Base-by-base conservation (phyloP, 352 stramenopile genomes). In the Pythium pectinolyticum region DNA sequence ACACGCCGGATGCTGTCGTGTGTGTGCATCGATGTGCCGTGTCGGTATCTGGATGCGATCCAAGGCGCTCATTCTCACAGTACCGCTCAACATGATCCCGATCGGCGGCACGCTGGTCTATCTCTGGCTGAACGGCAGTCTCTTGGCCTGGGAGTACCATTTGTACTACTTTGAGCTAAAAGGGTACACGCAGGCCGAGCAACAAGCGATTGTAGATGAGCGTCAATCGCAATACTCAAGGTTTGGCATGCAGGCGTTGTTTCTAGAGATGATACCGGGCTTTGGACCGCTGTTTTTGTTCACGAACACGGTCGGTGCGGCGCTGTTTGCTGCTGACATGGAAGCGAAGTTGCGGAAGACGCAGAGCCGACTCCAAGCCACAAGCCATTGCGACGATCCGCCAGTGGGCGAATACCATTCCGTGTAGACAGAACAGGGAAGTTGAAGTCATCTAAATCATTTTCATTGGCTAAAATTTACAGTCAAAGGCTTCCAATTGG, bases 151-250 rank as follows among this genome's bases (percentile, higher is more conserved):
- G 83, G 81, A 90, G 63, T 79, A 86, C 41, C 81, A 90, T 56
- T 66, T 89, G 31, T 84, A 83, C 61, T 92, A 89, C 63, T 90
- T 92, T 62, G 81, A 89, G 66, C 75, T 89, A 53, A 86, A 85
- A 50, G 79, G 82, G 53, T 72, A 73, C 25, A 54, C 48, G n/a
- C 88, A 88, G 61, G 67, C 51, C 15, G 70, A 89, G 48, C 83
- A 92, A 52, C 75, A 79, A 54, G 60, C 56, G 8, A 74, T 89
- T 15, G 50, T 92, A n/a, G 58, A 77, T 9, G 57, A 73, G 31
- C 79, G 71, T 60, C 79, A 80, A 49, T 45, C 70, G 40, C 66
- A 88, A 57, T 92, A 90, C 72, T 76, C 76, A 31, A 67, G 65
- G 12, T 92, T 92, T 32, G 83, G 83, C 37, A 86, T 87, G 74